Conservation (phyloP, 169 alveolate genomes). For the Theileria equi region DNA sequence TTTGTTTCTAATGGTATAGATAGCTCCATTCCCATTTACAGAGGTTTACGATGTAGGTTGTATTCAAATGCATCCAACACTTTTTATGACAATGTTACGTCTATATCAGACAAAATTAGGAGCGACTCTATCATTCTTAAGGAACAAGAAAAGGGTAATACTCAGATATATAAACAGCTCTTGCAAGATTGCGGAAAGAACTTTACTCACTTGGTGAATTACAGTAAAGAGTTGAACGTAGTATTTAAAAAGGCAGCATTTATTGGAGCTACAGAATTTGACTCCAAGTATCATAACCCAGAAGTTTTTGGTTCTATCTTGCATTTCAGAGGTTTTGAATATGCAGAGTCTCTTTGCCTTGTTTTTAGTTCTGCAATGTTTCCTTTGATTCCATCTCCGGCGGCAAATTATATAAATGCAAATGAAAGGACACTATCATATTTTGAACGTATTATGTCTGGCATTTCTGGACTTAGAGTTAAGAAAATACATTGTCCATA, state of each 20-base stretch:
- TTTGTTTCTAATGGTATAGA: neutral
- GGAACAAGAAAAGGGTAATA: neutral
- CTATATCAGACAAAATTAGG: no score
- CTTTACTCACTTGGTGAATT: neutral
- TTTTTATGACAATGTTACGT: no score
- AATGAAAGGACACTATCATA: constrained; percentile 20
- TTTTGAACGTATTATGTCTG: constrained; percentile 49
- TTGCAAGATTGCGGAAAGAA: no score
- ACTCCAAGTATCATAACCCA: constrained; percentile 1
- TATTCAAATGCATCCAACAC: no score
- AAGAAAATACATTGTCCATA: constrained; percentile 37
- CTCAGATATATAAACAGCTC: no score
- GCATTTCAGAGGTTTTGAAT: constrained; percentile 61
- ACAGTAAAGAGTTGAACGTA: constrained; percentile 36
- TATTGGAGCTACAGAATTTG: constrained; percentile 37
- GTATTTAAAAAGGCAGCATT: constrained; percentile 44
- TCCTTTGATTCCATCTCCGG: constrained; percentile 48
- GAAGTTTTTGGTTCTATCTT: constrained; percentile 8
- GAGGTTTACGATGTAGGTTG: neutral
- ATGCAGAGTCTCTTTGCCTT: constrained; percentile 44
- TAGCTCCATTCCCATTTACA: neutral
- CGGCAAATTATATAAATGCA: constrained; percentile 30
- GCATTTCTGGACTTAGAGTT: constrained; percentile 48
- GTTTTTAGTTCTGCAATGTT: constrained; percentile 17
- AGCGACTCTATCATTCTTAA: no score